Base-by-base conservation (phyloP, 805 yeast genomes). In the Candida cerambycidarum region DNA sequence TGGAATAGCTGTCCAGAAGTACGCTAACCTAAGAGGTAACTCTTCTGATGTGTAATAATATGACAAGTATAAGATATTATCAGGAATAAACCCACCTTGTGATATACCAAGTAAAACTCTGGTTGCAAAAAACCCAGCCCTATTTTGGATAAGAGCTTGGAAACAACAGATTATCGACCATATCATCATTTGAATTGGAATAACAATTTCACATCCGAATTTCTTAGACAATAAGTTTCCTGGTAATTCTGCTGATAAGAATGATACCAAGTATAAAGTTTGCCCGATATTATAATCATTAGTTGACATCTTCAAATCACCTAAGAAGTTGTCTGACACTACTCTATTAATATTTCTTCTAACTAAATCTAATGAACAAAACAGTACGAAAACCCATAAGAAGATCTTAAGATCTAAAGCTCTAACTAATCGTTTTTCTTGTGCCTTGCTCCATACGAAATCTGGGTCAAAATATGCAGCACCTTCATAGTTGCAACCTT, bases 1-100 rank as follows among this genome's bases (percentile, higher is more conserved):
- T 5, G 59, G 48, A 8, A 53, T 34, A 4, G 67, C 51, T 1
- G 65, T 57, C 69, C 60, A 67, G 45, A 47, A 66, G 50, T 70
- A 71, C 0, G 85, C 75, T 18, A 82, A 62, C 42, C 89, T 63
- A 17, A 79, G 57, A 1, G 84, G 70, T 15, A 83, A 63, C 57
- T 83, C 88, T n/a, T 65, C 56, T 24, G 76, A 55, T 10, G 76
- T 83, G 62, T 78, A 83, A 60, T 81, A 83, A 59, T 80, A 83
- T 0, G 84, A 75, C 58, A 83, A 63, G 77, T 82, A 83, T 34
- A 82, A 57, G 41, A 78, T 71, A 25, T 76, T 59, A 49, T 81
- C 87, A 23, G 85, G 82, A 41, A 61, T 58, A 32, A 56, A 55
- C 1, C 64, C 62, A 39, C 66, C 64, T 45, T 62, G 63, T 35